Evolutionary conservation across 140 eudicot genomes (phyloP).

Genomic region (Ambrosia hybrid): DNA sequence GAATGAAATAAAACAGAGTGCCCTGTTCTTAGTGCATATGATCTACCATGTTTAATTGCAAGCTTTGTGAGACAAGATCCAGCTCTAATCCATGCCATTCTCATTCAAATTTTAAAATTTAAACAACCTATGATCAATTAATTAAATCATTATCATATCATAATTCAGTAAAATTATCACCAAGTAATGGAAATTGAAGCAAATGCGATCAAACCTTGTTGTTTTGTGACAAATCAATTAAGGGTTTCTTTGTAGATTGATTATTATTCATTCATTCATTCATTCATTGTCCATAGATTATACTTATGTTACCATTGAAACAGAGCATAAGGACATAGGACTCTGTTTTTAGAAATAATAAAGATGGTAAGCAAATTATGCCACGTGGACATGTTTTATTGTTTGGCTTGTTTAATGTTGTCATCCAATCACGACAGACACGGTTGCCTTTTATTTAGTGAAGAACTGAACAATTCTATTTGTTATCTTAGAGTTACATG

Average conservation of each 20-base stretch:
- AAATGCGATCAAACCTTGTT: slow-evolving; percentile 22
- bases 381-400: neutral
- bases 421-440: slow-evolving; percentile 3
- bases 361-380: slow-evolving; percentile 3
- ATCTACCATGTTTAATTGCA: slow-evolving; percentile 52
- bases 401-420: neutral
- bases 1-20: slow-evolving; percentile 40
- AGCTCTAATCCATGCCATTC: slow-evolving; percentile 84
- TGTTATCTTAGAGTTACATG: neutral
- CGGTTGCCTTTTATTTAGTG: slow-evolving; percentile 19
- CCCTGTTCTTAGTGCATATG: slow-evolving; percentile 45
- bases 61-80: slow-evolving; percentile 72
- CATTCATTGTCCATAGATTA: neutral
- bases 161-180: too few species aligned
- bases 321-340: slow-evolving; percentile 22
- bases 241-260: neutral
- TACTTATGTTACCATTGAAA: slow-evolving; percentile 20
- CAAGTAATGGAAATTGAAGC: too few species aligned
- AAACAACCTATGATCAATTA: neutral
- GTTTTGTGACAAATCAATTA: slow-evolving; percentile 20
- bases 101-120: neutral
- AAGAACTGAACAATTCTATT: slow-evolving; percentile 28
- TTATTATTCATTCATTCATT: neutral
- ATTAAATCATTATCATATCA: neutral
- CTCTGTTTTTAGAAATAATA: slow-evolving; percentile 20